phyloP scores from a whole-genome alignment of 352 stramenopile species.

The Pythium graminicola region DNA sequence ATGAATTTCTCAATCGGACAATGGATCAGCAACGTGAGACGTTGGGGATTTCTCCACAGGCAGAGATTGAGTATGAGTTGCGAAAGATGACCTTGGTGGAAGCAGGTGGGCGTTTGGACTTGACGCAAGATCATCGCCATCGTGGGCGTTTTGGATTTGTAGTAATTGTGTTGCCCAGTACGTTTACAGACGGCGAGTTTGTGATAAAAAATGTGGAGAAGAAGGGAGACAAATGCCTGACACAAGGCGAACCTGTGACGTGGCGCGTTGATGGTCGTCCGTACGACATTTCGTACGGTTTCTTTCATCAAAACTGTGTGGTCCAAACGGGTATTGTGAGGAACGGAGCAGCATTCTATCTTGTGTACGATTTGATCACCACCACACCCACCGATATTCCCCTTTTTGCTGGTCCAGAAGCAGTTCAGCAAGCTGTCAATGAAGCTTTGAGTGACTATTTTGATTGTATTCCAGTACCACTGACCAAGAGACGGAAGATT shows the following conservation, averaged over 20 bases:
- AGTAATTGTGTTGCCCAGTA: not conserved
- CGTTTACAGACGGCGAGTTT: not conserved
- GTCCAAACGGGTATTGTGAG: not conserved
- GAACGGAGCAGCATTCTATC: not conserved
- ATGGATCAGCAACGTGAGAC: not conserved
- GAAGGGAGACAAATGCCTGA: not conserved
- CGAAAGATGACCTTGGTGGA: not conserved
- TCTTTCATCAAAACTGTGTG: not conserved
- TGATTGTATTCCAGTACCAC: not conserved
- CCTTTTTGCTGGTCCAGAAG: not conserved
- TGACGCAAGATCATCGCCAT: not conserved
- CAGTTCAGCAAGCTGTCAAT: not conserved
- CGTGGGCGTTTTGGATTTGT: not conserved
- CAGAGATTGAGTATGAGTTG: not conserved
- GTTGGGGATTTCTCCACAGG: not conserved
- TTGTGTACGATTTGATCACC: constrained; percentile 9
- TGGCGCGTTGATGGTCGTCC: too few species aligned
- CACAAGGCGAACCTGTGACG: too few species aligned
- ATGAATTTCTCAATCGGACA: too few species aligned
- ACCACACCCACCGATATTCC: not conserved
- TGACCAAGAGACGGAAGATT: not conserved
- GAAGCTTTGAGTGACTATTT: not conserved
- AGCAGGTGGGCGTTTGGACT: not conserved
- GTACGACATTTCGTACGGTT: not conserved
- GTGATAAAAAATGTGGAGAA: too few species aligned